Conservation (phyloP, 2,329 filamentous ascomycete species). For the Talaromyces atroroseus region DNA sequence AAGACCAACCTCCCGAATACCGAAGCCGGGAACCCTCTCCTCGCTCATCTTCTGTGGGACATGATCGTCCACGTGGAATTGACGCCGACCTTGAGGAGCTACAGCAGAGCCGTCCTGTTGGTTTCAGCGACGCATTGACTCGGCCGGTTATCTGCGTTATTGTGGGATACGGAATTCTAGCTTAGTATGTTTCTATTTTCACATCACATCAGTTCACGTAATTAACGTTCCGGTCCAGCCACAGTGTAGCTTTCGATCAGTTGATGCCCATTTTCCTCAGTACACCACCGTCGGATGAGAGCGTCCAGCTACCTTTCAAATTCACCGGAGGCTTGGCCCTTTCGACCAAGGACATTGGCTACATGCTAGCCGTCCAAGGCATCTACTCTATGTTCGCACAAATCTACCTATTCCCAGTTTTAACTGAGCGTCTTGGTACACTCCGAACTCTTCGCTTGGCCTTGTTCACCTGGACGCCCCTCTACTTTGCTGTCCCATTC, state of each 20-base stretch:
- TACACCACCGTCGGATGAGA: conserved; percentile 51
- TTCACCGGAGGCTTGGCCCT: conserved; percentile 84
- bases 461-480: conserved; percentile 74
- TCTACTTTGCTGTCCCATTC: conserved; percentile 86
- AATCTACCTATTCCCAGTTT: conserved; percentile 73
- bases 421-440: conserved; percentile 69
- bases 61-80: conserved; percentile 25
- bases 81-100: conserved; percentile 38
- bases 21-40: conserved; percentile 53
- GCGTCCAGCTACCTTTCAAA: conserved; percentile 69
- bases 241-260: conserved; percentile 95
- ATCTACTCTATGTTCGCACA: conserved; percentile 84
- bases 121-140: conserved; percentile 64
- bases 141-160: conserved; percentile 82
- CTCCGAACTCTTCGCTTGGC: conserved; percentile 77
- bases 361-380: conserved; percentile 84
- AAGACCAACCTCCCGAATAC: conserved; percentile 64
- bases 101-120: conserved; percentile 37
- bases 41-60: conserved; percentile 35
- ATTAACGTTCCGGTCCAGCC: conserved; percentile 51
- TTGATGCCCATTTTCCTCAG: conserved; percentile 88
- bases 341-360: conserved; percentile 74
- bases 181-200: conserved; percentile 66
- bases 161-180: conserved; percentile 82
- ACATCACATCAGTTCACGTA: conserved; percentile 41